phyloP scores from a whole-genome alignment of 345 rosid species.

The Brassica carinata region DNA sequence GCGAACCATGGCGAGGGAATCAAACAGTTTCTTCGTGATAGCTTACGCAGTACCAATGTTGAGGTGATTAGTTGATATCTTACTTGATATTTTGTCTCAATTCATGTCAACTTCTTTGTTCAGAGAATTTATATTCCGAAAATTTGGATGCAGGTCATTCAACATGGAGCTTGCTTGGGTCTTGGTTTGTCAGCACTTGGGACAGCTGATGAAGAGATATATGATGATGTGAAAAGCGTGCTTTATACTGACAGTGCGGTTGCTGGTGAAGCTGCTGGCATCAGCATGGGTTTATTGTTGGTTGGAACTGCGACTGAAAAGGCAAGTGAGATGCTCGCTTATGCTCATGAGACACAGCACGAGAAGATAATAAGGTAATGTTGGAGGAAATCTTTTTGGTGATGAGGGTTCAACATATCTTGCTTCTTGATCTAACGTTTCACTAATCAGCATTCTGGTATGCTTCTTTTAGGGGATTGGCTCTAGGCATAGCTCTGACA shows the following conservation, averaged over 20 bases:
- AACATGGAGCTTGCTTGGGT: conserved; percentile 99
- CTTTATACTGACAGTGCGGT: conserved; percentile 95
- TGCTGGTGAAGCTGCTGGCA: conserved; percentile 99
- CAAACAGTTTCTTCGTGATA: conserved; percentile 92
- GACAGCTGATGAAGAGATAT: conserved; percentile 96
- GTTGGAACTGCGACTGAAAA: conserved; percentile 98
- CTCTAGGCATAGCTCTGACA: conserved; percentile 96
- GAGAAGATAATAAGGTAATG: conserved; percentile 95
- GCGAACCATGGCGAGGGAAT: conserved; percentile 99
- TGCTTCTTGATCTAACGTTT: conserved; percentile 6
- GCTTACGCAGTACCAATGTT: conserved; percentile 82
- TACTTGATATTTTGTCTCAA: neutral
- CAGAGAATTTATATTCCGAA: neutral
- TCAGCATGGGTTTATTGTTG: conserved; percentile 97
- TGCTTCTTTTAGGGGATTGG: conserved; percentile 67
- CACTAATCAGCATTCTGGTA: conserved; percentile 8
- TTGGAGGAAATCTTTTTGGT: neutral
- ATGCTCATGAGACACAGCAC: conserved; percentile 98
- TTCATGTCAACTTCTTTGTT: conserved; percentile 20
- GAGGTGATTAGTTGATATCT: conserved; percentile 58
- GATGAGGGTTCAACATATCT: conserved; percentile 3
- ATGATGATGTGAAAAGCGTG: conserved; percentile 84
- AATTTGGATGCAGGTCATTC: conserved; percentile 71
- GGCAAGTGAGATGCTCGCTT: conserved; percentile 97
- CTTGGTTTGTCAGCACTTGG: conserved; percentile 99